Base-by-base conservation (phyloP, 169 alveolate species). In the Plasmodium vivax region DNA sequence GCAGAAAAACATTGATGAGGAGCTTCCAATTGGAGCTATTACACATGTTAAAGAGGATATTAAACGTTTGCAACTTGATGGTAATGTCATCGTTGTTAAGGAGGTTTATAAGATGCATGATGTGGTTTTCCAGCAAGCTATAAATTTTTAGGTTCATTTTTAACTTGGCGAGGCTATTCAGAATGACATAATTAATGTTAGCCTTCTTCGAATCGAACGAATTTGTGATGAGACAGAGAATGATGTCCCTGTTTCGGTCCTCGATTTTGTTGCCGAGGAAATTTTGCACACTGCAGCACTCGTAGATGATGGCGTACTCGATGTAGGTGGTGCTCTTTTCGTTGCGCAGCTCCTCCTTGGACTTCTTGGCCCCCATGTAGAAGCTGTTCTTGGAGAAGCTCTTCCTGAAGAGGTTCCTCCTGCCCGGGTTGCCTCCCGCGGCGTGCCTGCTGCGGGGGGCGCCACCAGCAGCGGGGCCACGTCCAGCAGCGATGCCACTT, bases 1-100 rank as follows among this genome's bases (percentile, higher is more conserved):
- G 97, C 19, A 99, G 84, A 84, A 98, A 92, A 91, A 98, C 99
- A 83, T 98, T 98, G 3, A 98, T 98, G 6, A 98, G 97, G 32
- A 93, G 93, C 45, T 97, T 97, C 91, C 98, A 97, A 81, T 97
- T 98, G 43, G 95, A 92, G 72, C 90, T 93, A 62, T 98, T 98
- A 94, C 99, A 98, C 83, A 98, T 96, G 36, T 96, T 95, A 90
- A 98, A 98, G 14, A 98, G 92, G 56, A 98, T 97, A 90, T 97
- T 98, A 51, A 97, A 95, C 2, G 99, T 98, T 96, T 98, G 97
- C 92, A 97, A 95, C 84, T 99, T 98, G 12, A 98, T 97, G 38
- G 98, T 97, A 38, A 97, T 96, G 94, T 98, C 99, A 85, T 97
- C 95, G 83, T 96, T 98, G 85, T 98, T 92, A 32, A 97, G 92